Base-by-base conservation (phyloP, 2,329 filamentous ascomycete species). In the Mollisiaceae sp. region DNA sequence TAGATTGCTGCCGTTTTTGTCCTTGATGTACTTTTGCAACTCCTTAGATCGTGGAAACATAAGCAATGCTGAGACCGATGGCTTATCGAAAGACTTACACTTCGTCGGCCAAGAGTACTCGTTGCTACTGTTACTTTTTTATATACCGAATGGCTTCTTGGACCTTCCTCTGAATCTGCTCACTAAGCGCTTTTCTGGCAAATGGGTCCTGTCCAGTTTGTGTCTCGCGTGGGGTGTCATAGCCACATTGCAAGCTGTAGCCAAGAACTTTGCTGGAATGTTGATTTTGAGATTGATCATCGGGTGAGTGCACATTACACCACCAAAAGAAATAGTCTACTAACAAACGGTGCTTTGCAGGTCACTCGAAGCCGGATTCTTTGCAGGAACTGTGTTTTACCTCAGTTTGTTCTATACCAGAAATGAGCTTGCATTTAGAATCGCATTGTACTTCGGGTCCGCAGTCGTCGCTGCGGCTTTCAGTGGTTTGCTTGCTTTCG, bases 381-480 rank as follows among this genome's bases (percentile, higher is more conserved):
- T 85, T 65, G 81, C 83, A 4, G 79, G 82, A 0, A 80, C 82
- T 15, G 83, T 86, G 2, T 86, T 85, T 73, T 87, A 83, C 67
- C 73, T 83, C 8, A 82, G 84, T 0, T 77, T 84, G 0, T 86
- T 86, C 52, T 82, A 83, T 50, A 75, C 74, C 0, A 72, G 73
- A 15, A 71, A 74, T 15, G 78, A 81, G 65, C 60, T 65, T 36
- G 62, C 47, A 1, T 64, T 67, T 15, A 78, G 80, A 12, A 78
- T 79, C 3, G 80, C 79, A 3, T 77, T 80, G n/a, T 80, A 82
- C 71, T 81, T 82, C 52, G 79, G 77, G 0, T 79, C 75, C 58
- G 77, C 79, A 2, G 73, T 80, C 9, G 74, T 81, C 1, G 79
- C 77, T 1, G 79, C 77, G 71, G 75, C 63, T 66, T 73, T 41